phyloP scores from a whole-genome alignment of 306 rosid genomes.

The Elaeagnus macrophylla region DNA sequence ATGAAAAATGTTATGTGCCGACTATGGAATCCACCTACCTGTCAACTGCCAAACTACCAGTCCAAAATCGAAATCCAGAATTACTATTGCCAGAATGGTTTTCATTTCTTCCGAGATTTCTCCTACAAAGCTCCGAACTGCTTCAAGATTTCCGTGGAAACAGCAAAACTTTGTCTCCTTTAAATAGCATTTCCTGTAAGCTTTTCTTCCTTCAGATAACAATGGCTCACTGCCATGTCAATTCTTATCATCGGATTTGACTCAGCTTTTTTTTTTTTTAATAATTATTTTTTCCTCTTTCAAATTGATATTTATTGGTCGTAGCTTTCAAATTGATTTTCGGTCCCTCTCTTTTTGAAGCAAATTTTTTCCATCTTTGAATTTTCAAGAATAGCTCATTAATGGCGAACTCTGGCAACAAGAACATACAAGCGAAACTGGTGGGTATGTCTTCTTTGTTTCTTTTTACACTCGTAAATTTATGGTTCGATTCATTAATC shows the following conservation, averaged over 20 bases:
- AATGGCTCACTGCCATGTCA: background rate
- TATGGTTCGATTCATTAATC: background rate
- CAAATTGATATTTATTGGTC: background rate
- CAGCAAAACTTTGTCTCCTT: background rate
- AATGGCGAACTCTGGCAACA: constrained; percentile 59
- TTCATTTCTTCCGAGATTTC: constrained; percentile 7
- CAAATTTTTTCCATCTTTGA: background rate
- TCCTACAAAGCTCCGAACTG: background rate
- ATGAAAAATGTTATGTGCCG: background rate
- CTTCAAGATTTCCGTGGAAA: constrained; percentile 12
- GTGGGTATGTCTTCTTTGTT: constrained; percentile 72
- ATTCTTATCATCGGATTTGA: background rate
- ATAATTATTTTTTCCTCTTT: constrained; percentile 14
- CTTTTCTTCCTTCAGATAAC: background rate
- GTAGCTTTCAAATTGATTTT: too few species aligned
- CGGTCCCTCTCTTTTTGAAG: too few species aligned
- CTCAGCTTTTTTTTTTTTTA: background rate
- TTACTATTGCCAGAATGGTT: constrained; percentile 3
- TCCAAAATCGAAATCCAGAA: constrained; percentile 14
- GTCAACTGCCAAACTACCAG: constrained; percentile 59
- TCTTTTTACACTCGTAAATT: background rate
- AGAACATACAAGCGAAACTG: constrained; percentile 87
- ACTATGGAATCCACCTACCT: constrained; percentile 30
- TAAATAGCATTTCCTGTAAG: constrained; percentile 10
- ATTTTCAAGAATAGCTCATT: constrained; percentile 10